These are phyloP conservation scores for Taxillus chinensis DNA, from an alignment of 164 flowering plant species.

Conservation along the genomic window DNA sequence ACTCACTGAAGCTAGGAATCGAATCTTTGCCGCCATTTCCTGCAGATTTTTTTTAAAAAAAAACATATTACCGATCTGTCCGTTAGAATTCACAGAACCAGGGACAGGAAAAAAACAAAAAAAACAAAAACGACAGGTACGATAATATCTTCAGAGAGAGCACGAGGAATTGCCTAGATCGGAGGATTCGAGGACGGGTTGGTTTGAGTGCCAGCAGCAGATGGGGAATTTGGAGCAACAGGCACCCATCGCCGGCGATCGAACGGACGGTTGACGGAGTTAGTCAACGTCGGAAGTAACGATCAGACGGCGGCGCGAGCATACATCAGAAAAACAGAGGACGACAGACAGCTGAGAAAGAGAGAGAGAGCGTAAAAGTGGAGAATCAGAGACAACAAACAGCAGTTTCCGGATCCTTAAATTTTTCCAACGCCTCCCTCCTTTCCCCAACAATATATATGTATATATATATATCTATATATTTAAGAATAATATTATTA, in stretches of 20 bases:
- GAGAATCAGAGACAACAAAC: not conserved
- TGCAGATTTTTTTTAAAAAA: conserved; percentile 10
- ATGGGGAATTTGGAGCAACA: conserved; percentile 64
- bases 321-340: too few relatives aligned
- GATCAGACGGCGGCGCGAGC: not conserved
- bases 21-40: conserved; percentile 42
- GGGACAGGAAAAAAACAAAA: not conserved
- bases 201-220: conserved; percentile 73
- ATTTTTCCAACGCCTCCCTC: too few relatives aligned
- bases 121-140: not conserved
- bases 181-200: conserved; percentile 45
- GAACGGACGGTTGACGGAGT: conserved; percentile 2
- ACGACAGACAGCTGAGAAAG: not conserved
- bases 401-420: too few relatives aligned
- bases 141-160: not conserved
- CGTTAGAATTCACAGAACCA: not conserved
- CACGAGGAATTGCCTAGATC: conserved; percentile 43
- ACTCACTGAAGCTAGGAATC: conserved; percentile 54
- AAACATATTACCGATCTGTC: not conserved
- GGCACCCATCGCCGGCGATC: conserved; percentile 49
- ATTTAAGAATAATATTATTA: too few relatives aligned
- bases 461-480: too few relatives aligned
- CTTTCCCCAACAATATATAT: too few relatives aligned
- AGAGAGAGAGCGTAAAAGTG: too few relatives aligned
- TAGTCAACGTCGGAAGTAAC: not conserved